Conservation (phyloP, 2,329 filamentous ascomycete genomes). For the Clonostachys byssicola region DNA sequence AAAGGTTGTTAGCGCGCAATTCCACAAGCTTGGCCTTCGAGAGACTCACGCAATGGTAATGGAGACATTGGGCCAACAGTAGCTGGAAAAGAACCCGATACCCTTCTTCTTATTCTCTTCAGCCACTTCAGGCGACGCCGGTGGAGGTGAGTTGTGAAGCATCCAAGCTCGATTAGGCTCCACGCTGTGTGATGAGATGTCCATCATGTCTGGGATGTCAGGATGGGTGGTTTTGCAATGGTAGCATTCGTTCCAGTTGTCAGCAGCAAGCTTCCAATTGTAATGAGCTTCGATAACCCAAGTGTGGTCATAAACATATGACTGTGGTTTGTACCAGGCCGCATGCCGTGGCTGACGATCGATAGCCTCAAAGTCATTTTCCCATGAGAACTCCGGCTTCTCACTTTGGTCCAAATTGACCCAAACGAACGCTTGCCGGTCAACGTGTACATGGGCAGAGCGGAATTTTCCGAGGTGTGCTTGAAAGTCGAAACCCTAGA, state of each 20-base stretch:
- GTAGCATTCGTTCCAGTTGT: conserved; percentile 65
- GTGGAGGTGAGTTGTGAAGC: conserved; percentile 45
- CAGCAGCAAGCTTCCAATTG: conserved; percentile 55
- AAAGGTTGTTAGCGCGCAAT: no score
- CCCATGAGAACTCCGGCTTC: no score
- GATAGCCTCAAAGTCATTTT: no score
- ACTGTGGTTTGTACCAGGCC: no score
- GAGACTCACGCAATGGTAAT: conserved; percentile 45
- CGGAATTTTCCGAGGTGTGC: no score
- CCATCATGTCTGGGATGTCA: conserved; percentile 49
- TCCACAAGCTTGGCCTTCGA: no score
- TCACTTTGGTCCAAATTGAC: no score
- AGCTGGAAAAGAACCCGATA: conserved; percentile 37
- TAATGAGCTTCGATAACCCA: conserved; percentile 53
- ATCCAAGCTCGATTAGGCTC: conserved; percentile 42
- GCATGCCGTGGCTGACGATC: no score
- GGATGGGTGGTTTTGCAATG: conserved; percentile 58
- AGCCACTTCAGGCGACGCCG: conserved; percentile 33
- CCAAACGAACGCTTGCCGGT: no score
- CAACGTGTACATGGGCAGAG: no score
- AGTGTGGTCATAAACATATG: conserved; percentile 53
- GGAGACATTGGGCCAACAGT: conserved; percentile 46
- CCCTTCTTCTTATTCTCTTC: conserved; percentile 42
- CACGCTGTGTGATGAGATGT: conserved; percentile 50
- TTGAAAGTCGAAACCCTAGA: no score